Evolutionary conservation across 345 rosid species (phyloP), one percentile per base, ranked within the genome.

Genomic region (Rhizophora mangle): DNA sequence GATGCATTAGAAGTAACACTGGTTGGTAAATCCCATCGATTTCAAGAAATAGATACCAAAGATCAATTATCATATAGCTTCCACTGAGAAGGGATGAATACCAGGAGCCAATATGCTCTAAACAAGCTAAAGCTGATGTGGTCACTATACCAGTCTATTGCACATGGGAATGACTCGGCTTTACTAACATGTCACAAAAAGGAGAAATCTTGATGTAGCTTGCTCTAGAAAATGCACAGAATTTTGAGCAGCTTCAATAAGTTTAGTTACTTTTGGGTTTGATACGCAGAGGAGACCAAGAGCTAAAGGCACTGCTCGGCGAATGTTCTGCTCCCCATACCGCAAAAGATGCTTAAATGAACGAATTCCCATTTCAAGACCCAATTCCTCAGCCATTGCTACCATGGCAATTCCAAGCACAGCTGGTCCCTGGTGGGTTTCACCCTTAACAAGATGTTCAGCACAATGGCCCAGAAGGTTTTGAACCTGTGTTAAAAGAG

Each of bases 221-320:
- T 43, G 46, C 13, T 39, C 10, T 9, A 39, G 15, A 39, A 39
- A 39, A 39, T 39, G 8, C 29, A 54, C 3, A 24, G 22, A 56
- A 22, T 1, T 56, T 56, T 10, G 9, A 34, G 8, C 37, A 8
- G 1, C 8, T 7, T 7, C 8, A 6, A 6, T 34, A 34, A 34
- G 37, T 7, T 34, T 8, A 7, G 8, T 34, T 21, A 56, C 99
- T 95, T 92, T 96, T 26, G 98, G 99, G 71, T 96, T 96, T 54
- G 99, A 92, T 68, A 96, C 85, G 76, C 99, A 96, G 22, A 96
- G 91, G 64, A 96, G 97, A 70, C 97, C 98, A 76, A 96, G 98
- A 53, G 99, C 97, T 83, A 96, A 80, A 56, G 98, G 99, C 76
- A 92, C 97, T 63, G 95, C 96, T 6, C 89, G 85, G 3, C 96